Evolutionary conservation across 1,139 yeast genomes (phyloP).

Genomic region (Yamadazyma epiphylla): DNA sequence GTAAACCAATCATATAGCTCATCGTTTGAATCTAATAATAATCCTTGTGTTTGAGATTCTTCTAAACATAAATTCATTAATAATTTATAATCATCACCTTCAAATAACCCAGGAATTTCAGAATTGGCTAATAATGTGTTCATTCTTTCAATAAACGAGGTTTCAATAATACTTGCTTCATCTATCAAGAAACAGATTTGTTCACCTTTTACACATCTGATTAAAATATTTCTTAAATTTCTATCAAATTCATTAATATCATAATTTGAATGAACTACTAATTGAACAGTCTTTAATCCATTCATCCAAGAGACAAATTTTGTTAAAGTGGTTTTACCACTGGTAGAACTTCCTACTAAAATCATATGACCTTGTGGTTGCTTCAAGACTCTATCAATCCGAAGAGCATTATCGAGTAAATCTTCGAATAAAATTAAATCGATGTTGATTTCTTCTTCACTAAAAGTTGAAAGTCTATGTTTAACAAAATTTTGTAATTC

Average conservation of each 20-base stretch:
- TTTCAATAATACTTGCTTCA: constrained; percentile 72
- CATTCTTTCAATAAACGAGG: constrained; percentile 87
- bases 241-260: constrained; percentile 63
- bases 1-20: constrained; percentile 79
- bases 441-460: constrained; percentile 71
- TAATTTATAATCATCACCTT: constrained; percentile 61
- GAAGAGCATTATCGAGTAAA: constrained; percentile 66
- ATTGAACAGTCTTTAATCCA: constrained; percentile 62
- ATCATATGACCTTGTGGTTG: constrained; percentile 92
- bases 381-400: constrained; percentile 78
- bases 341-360: constrained; percentile 78
- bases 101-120: constrained; percentile 87
- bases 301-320: constrained; percentile 91
- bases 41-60: constrained; percentile 57
- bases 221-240: constrained; percentile 52
- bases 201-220: constrained; percentile 50
- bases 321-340: constrained; percentile 77
- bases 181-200: constrained; percentile 72
- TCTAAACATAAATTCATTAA: constrained; percentile 58
- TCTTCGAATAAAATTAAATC: constrained; percentile 66
- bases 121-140: constrained; percentile 89
- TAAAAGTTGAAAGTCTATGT: constrained; percentile 66
- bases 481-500: constrained; percentile 53
- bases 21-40: constrained; percentile 62
- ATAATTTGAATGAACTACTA: constrained; percentile 55